phyloP scores from a whole-genome alignment of 768 basidiomycete genomes.

The Russula emetica region DNA sequence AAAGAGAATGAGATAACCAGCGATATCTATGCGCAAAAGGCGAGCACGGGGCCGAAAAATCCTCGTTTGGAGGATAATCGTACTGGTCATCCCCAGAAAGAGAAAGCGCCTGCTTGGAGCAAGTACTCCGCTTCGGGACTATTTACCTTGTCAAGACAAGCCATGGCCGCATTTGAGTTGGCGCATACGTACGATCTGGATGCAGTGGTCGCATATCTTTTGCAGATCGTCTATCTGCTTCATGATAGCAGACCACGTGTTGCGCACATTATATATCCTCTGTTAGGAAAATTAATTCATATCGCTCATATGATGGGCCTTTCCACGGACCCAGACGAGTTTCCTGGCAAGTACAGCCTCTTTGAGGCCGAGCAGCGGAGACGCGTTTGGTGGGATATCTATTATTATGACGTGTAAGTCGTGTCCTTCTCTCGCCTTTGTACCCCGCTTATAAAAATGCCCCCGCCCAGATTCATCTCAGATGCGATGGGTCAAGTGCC shows the following conservation, averaged over 20 bases:
- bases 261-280: slow-evolving; percentile 40
- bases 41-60: slow-evolving; percentile 14
- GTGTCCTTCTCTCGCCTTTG: not conserved
- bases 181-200: slow-evolving; percentile 49
- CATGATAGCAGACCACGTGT: slow-evolving; percentile 48
- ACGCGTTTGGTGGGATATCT: slow-evolving; percentile 74
- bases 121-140: slow-evolving; percentile 35
- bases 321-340: slow-evolving; percentile 53
- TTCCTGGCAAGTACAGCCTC: slow-evolving; percentile 43
- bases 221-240: slow-evolving; percentile 52
- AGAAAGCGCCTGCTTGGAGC: slow-evolving; percentile 13
- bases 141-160: slow-evolving; percentile 48
- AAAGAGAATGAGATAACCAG: slow-evolving; percentile 25
- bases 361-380: slow-evolving; percentile 52
- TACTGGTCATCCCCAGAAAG: slow-evolving; percentile 11
- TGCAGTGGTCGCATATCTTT: slow-evolving; percentile 53
- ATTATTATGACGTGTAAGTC: slow-evolving; percentile 72
- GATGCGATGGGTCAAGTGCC: slow-evolving; percentile 64
- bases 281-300: slow-evolving; percentile 66
- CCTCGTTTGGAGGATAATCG: slow-evolving; percentile 26
- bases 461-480: slow-evolving; percentile 53
- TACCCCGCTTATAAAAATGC: not conserved
- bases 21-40: slow-evolving; percentile 18
- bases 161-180: slow-evolving; percentile 43
- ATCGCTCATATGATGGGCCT: slow-evolving; percentile 62